phyloP scores from a whole-genome alignment of 2,329 filamentous ascomycete genomes.

The Pseudogymnoascus sp. region DNA sequence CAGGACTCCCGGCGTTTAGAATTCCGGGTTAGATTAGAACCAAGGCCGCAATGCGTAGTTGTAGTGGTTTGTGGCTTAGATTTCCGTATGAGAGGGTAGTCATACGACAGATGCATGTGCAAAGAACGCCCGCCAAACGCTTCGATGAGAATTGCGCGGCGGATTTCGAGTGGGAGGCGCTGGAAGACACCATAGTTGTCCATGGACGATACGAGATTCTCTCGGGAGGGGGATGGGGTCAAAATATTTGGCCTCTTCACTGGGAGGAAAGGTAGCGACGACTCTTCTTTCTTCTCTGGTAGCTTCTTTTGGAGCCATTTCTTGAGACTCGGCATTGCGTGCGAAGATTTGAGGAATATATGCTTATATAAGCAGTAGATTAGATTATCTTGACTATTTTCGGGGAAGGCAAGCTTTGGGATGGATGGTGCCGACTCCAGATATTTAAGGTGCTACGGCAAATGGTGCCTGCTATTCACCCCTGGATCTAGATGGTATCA shows the following conservation, averaged over 20 bases:
- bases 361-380: not conserved
- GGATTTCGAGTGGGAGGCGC: not conserved
- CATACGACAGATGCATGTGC: not conserved
- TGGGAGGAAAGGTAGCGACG: not conserved
- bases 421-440: too few species aligned
- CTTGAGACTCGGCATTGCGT: not conserved
- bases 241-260: not conserved
- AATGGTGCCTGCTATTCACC: too few species aligned
- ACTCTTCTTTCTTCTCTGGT: not conserved
- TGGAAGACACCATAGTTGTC: not conserved
- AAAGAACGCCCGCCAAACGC: not conserved
- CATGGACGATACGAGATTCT: not conserved
- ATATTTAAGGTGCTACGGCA: too few species aligned
- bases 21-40: not conserved
- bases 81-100: not conserved
- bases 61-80: not conserved
- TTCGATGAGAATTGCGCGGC: not conserved
- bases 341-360: not conserved
- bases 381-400: too few species aligned
- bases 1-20: not conserved
- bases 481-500: too few species aligned
- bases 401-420: too few species aligned
- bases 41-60: not conserved
- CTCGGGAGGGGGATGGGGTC: not conserved
- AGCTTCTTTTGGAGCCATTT: not conserved